Percentiles rank a stretch among this genome's conserved stretches.
Evolutionary conservation across 352 stramenopile species (phyloP).

Genomic region (Thraustochytrium striatum): DNA sequence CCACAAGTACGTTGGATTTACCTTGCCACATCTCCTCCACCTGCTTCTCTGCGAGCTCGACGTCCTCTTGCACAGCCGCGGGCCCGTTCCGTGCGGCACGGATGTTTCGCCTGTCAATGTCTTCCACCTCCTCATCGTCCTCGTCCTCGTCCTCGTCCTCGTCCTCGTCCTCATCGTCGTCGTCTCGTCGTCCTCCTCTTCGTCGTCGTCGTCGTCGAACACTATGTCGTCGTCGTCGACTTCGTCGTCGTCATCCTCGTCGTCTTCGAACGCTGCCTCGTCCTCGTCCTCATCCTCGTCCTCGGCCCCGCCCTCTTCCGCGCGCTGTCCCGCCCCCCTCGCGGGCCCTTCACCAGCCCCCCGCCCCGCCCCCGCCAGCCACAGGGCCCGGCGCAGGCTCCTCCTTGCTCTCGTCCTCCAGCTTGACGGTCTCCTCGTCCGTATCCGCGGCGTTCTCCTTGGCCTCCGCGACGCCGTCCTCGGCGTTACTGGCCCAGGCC

Average conservation of each 20-base stretch:
- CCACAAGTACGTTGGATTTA: conserved; percentile 74
- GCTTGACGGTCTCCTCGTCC: background rate
- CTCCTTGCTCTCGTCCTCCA: background rate
- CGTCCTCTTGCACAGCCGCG: background rate
- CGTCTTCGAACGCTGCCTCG: background rate
- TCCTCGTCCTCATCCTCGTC: conserved; percentile 17
- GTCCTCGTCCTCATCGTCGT: conserved; percentile 17
- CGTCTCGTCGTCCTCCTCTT: conserved; percentile 6
- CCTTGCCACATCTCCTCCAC: conserved; percentile 68
- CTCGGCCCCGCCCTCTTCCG: conserved; percentile 6
- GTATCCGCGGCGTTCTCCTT: background rate
- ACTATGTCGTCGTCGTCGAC: conserved; percentile 1
- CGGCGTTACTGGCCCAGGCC: too few species aligned
- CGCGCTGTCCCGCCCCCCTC: background rate
- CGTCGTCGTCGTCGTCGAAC: conserved; percentile 18
- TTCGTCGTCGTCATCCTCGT: conserved; percentile 21
- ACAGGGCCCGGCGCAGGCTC: background rate
- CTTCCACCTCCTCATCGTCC: background rate
- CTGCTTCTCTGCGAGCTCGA: conserved; percentile 26
- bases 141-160: conserved; percentile 29
- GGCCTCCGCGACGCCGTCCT: too few species aligned
- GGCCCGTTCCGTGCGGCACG: background rate
- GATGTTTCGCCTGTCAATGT: too few species aligned
- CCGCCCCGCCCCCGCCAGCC: background rate
- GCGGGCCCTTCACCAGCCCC: background rate